Base-by-base conservation (phyloP, 352 stramenopile species). In the Phytophthora citricola region DNA sequence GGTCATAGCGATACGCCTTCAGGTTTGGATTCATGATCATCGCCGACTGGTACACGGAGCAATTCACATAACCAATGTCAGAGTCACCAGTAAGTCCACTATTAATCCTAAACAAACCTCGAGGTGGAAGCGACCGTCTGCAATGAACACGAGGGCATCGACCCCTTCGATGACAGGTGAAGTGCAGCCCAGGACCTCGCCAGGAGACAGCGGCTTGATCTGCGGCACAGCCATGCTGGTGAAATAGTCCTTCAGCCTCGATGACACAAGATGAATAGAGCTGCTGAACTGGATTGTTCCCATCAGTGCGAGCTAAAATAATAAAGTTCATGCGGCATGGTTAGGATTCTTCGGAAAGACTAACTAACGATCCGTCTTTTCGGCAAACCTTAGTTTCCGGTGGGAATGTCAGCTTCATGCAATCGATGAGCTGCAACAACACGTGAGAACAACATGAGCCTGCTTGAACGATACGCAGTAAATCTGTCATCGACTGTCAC, bases 1-100 rank as follows among this genome's bases (percentile, higher is more conserved):
- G 98, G 66, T 99, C 97, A 73, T 99, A 99, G 39, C 98, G 86
- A 56, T 98, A 98, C 12, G 98, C 97, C 47, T 93, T 78, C 32
- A 99, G 69, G 20, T 87, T 72, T 8, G 98, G 98, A 76, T 99
- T 99, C 43, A 94, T 91, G 70, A 99, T 99, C 97, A 99, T 99
- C 27, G 95, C 94, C 5, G 92, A 95, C 88, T 97, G 34, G 22
- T 11, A 48, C 0, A 39, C 17, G 48, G 12, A 64, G 32, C 14
- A 48, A 59, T 20, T 26, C 2, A 20, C 3, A 36, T 17, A 24
- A 46, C 15, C 12, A 26, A 43, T 9, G 29, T 55, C 29, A 55
- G 45, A 26, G 27, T 8, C 36, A 11, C 2, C 7, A 39, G 22
- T 10, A 43, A 14, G 10, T 39, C 32, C 40, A 22, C 34, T 38